Base-by-base conservation (phyloP, 1,139 yeast genomes). In the Geotrichum carabidarum region DNA sequence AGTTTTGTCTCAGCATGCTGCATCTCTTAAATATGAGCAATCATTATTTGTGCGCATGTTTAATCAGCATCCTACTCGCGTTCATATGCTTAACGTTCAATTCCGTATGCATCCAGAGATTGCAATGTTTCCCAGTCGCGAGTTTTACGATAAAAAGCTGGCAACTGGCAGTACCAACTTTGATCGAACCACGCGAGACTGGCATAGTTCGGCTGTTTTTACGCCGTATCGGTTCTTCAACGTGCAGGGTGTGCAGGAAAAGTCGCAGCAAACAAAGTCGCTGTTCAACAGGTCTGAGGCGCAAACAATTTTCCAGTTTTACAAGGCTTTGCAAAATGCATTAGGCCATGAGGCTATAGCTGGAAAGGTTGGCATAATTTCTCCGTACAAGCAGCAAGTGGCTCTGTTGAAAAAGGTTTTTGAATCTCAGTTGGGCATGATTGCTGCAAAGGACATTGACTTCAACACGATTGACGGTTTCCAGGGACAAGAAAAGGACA, bases 91-190 rank as follows among this genome's bases (percentile, higher is more conserved):
- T 64, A 84, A 93, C 68, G 93, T 89, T n/a, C 99, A 94, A 67
- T 94, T 93, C 68, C 93, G 99, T 74, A 94, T 94, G 99, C 96
- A 94, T 69, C 97, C 99, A 0, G 82, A 78, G 11, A 94, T 94
- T 51, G 86, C 98, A 17, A 70, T 65, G 54, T 94, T 94, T 68
- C 99, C 99, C 0, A 87, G 96, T 44, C 67, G 73, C 12, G 88
- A 88, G 65, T 94, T 94, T 68, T 94, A 94, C 65, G 67, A 80
- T 6, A 84, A 89, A 1, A 78, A 76, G 55, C 77, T 94, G 56
- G 73, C 78, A 50, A 94, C 90, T 70, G 99, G 97, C 1, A 82
- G 80, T 0, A 77, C 77, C 18, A 54, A 54, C 43, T 27, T 46
- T 17, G 53, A 66, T 14, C 65, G 77, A 41, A 88, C 86, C 31